Conservation (phyloP, 1,139 yeast species). For the Fermentozyma sake region DNA sequence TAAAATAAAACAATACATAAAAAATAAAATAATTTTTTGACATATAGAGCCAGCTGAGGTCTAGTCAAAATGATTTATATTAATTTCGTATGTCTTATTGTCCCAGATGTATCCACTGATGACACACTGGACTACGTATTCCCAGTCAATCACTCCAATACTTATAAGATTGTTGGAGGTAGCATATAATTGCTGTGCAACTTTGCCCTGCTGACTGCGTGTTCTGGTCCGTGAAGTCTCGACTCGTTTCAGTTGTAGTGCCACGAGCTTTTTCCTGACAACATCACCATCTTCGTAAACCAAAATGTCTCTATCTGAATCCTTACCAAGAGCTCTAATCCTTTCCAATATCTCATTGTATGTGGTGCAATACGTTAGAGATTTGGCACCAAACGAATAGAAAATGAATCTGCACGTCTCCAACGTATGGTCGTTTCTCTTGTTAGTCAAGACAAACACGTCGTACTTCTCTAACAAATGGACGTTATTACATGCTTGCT, state of each 20-base stretch:
- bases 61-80: background rate
- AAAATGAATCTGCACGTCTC: slow-evolving; percentile 43
- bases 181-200: slow-evolving; percentile 2
- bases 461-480: slow-evolving; percentile 25
- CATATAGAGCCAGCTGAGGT: too few relatives aligned
- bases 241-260: slow-evolving; percentile 1
- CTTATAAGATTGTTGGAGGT: slow-evolving; percentile 4
- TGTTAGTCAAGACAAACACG: slow-evolving; percentile 27
- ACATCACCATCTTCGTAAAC: slow-evolving; percentile 23
- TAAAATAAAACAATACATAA: too few relatives aligned
- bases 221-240: slow-evolving; percentile 4
- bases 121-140: slow-evolving; percentile 72
- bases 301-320: slow-evolving; percentile 10
- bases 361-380: slow-evolving; percentile 13
- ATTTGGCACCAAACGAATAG: slow-evolving; percentile 42
- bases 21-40: too few relatives aligned
- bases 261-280: slow-evolving; percentile 3
- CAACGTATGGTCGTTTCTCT: slow-evolving; percentile 21
- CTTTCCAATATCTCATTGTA: slow-evolving; percentile 6
- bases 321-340: slow-evolving; percentile 2
- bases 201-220: slow-evolving; percentile 1
- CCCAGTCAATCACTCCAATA: slow-evolving; percentile 49
- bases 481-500: slow-evolving; percentile 38
- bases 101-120: slow-evolving; percentile 28
- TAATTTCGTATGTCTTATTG: background rate